Evolutionary conservation across 805 yeast species (phyloP), one percentile per base, ranked within the genome.

Genomic region (Yamadazyma kitorensis): DNA sequence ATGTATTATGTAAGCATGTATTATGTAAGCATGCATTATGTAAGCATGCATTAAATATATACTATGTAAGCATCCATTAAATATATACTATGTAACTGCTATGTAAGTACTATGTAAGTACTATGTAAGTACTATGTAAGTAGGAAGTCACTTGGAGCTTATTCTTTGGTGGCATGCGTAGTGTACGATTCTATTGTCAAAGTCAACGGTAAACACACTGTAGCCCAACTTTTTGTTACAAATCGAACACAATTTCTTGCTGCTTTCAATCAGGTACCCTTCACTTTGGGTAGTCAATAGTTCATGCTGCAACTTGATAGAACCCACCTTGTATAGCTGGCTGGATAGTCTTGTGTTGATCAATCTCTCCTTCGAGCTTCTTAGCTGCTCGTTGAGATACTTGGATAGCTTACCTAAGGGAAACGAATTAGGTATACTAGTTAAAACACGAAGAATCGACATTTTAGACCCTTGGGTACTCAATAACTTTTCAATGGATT

Each of bases 221-320:
- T 66, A 67, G 3, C 80, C 81, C 21, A 82, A 58, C 9, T 62
- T 54, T 45, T 78, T 79, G 15, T 64, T 58, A 55, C 95, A 86
- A 12, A 77, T 66, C 2, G 57, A 48, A 51, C 95, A 86, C n/a
- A 53, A 54, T 22, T 69, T 61, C 22, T 50, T 54, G 11, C 56
- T 57, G 13, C 68, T 63, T 10, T 72, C 69, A 9, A 72, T 29
- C 43, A 52, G 2, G 59, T 59, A 54, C 48, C 61, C 47, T 36
- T 57, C 43, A 52, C 65, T 45, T 54, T 59, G 68, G 25, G 54
- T 48, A 16, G 52, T 52, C 41, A 68, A 61, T n/a, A 72, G 57
- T 29, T 53, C 57, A 45, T 67, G 70, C 45, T 68, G 71, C 12
- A 64, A 59, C 41, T 72, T 68, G 6, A 76, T 61, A 21, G 77